These are phyloP conservation scores for Gossypium raimondii DNA, from an alignment of 345 rosid species.

Conservation along the genomic window DNA sequence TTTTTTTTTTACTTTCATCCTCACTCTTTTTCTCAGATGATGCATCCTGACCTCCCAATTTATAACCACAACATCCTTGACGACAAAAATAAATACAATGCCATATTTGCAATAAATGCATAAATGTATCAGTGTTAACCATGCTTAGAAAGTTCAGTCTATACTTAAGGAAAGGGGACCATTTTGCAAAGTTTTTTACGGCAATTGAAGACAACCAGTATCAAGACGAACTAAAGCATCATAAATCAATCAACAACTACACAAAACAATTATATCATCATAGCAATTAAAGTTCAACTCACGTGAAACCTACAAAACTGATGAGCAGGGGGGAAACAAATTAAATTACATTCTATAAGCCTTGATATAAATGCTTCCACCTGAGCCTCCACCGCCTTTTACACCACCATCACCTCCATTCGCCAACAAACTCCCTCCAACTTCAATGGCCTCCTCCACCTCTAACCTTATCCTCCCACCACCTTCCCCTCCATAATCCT, in stretches of 20 bases:
- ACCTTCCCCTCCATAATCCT: constrained; percentile 59
- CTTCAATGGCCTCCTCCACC: constrained; percentile 30
- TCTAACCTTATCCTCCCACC: constrained; percentile 57
- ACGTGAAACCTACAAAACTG: constrained; percentile 8
- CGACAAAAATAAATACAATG: neutral
- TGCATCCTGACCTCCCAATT: neutral
- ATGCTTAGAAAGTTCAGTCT: neutral
- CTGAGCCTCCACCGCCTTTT: constrained; percentile 74
- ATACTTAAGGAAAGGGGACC: constrained; percentile 3
- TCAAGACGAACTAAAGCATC: neutral
- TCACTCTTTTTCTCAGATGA: neutral
- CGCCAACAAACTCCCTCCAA: constrained; percentile 47
- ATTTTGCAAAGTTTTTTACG: neutral
- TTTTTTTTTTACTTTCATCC: neutral
- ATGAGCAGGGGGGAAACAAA: constrained; percentile 6
- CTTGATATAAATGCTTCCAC: constrained; percentile 58
- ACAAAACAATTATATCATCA: neutral
- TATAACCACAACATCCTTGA: neutral
- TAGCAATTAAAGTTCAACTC: constrained; percentile 7
- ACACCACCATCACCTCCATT: constrained; percentile 53
- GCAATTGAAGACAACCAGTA: neutral
- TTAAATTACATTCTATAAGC: constrained; percentile 52
- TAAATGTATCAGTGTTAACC: neutral
- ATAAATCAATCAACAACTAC: neutral
- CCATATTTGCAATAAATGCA: neutral